Base-by-base conservation (phyloP, 2,329 filamentous ascomycete species). In the Cladosporium sp. region DNA sequence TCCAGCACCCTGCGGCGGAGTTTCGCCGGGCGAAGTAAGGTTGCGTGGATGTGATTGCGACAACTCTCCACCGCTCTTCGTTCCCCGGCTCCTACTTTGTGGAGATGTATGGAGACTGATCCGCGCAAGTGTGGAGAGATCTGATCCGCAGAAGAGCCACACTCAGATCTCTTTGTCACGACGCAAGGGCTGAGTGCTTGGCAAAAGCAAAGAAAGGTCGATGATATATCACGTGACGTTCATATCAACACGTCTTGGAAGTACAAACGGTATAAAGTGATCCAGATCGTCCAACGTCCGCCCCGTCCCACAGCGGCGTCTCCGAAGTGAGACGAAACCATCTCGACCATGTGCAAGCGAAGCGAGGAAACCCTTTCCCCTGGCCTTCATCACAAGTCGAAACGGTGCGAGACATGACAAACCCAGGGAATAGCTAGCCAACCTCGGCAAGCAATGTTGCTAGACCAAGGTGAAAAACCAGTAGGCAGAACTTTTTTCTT, bases 1-100 rank as follows among this genome's bases (percentile, higher is more conserved):
- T 28, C 16, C 52, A 31, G 28, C 28, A 57, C 29, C 21, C 21
- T 52, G 26, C 26, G 26, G 31, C 53, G 53, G 29, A 37, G 31
- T 57, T 57, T 31, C 53, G 33, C 53, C 31, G 31, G 33, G 2
- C 53, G 23, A 21, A 31, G 50, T n/a, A 23, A 23, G 52, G 5
- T 57, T 57, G 53, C 53, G 53, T 57, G 29, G 53, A 26, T 33
- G 29, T 26, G 53, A 31, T 57, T 57, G 53, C 53, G 53, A 57
- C 18, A 35, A 21, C 21, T 33, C 29, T 26, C 53, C 53, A 37
- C 53, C 53, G 53, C 50, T 18, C 37, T 18, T 33, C 31, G 11
- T 35, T 33, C 23, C 53, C 29, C 53, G n/a, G 53, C 12, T 35
- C 33, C 33, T 35, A 35, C 33, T 14, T 18, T 57, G 28, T 57